These are phyloP conservation scores for Macrophomina tecta DNA, from an alignment of 2,329 filamentous ascomycete genomes.

Conservation along the genomic window DNA sequence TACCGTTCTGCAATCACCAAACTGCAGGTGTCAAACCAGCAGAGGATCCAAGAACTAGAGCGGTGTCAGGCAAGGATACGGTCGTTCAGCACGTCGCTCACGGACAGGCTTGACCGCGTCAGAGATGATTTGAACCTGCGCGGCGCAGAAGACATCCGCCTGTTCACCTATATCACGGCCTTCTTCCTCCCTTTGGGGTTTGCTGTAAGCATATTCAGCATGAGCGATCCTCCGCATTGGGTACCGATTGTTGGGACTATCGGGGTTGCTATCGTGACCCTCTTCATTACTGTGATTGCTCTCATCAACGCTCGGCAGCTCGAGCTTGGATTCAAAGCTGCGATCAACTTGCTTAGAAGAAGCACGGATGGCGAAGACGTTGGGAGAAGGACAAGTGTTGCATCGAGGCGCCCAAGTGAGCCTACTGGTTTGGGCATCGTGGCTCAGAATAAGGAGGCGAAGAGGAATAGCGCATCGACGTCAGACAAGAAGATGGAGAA, in stretches of 20 bases:
- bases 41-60: slow-evolving; percentile 8
- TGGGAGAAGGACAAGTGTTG: not conserved
- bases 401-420: not conserved
- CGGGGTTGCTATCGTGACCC: slow-evolving; percentile 2
- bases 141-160: slow-evolving; percentile 38
- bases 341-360: not conserved
- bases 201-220: slow-evolving; percentile 42
- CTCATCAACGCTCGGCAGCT: slow-evolving; percentile 11
- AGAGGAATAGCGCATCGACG: not conserved
- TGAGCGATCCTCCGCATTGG: slow-evolving; percentile 34
- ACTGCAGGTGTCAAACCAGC: slow-evolving; percentile 27
- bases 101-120: slow-evolving; percentile 31
- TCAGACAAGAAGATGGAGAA: not conserved
- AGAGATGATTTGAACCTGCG: slow-evolving; percentile 32
- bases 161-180: slow-evolving; percentile 46
- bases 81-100: slow-evolving; percentile 31
- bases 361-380: not conserved
- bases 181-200: slow-evolving; percentile 45
- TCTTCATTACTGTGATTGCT: slow-evolving; percentile 8
- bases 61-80: slow-evolving; percentile 18
- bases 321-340: slow-evolving; percentile 8
- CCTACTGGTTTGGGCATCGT: not conserved
- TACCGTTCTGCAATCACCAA: slow-evolving; percentile 35
- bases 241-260: slow-evolving; percentile 6
- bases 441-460: not conserved